Conservation (phyloP, 331 rosid species). For the Acacia pycnantha region DNA sequence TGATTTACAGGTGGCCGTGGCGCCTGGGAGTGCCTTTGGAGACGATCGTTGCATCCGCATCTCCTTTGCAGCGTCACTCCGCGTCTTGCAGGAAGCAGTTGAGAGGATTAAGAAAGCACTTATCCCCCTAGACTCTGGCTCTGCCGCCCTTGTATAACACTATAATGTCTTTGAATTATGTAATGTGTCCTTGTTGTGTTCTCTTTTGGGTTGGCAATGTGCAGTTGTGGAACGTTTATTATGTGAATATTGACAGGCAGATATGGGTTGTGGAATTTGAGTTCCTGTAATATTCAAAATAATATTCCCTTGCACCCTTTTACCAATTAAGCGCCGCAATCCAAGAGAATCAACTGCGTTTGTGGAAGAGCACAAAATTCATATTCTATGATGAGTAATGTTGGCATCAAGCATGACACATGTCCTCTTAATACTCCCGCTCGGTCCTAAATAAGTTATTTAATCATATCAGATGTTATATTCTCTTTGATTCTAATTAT, state of each 20-base stretch:
- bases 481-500: too few species aligned
- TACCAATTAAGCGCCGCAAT: not conserved
- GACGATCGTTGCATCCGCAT: slow-evolving; percentile 65
- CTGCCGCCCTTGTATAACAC: slow-evolving; percentile 14
- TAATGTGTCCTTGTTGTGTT: not conserved
- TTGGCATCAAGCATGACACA: not conserved
- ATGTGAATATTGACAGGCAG: not conserved
- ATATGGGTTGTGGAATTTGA: not conserved
- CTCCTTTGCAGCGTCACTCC: slow-evolving; percentile 63
- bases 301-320: not conserved
- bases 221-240: slow-evolving; percentile 18
- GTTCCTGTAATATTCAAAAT: not conserved
- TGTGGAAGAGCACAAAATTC: not conserved
- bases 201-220: not conserved
- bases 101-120: slow-evolving; percentile 68
- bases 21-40: slow-evolving; percentile 69
- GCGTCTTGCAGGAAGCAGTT: slow-evolving; percentile 52
- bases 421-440: not conserved
- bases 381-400: not conserved
- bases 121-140: slow-evolving; percentile 18
- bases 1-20: slow-evolving; percentile 59
- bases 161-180: slow-evolving; percentile 13
- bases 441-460: not conserved
- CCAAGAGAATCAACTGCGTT: not conserved
- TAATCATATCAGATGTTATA: too few species aligned